Evolutionary conservation across 2,329 filamentous ascomycete species (phyloP).

Genomic region (Cladophialophora immunda): DNA sequence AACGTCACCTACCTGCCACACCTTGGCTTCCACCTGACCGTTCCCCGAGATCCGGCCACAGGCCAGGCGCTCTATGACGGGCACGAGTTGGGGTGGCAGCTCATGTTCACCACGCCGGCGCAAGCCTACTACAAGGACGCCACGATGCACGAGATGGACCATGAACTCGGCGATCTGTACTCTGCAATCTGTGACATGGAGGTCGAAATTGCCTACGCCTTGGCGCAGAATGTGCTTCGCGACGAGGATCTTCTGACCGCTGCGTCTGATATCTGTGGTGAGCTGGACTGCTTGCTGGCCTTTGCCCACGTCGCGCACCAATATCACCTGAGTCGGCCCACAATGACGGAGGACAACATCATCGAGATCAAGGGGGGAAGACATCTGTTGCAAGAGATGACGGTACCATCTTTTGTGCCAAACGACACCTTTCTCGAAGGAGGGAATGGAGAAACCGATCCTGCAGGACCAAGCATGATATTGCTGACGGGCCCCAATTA

Average conservation of each 20-base stretch:
- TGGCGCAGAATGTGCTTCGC: conserved; percentile 75
- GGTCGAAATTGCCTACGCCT: conserved; percentile 83
- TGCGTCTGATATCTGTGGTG: conserved; percentile 83
- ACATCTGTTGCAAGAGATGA: conserved; percentile 86
- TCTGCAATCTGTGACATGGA: conserved; percentile 86
- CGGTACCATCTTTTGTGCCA: conserved; percentile 79
- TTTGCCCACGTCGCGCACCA: conserved; percentile 78
- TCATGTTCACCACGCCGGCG: conserved; percentile 76
- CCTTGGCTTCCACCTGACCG: conserved; percentile 85
- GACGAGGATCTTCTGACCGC: conserved; percentile 71
- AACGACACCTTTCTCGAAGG: conserved; percentile 79
- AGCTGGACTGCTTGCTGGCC: conserved; percentile 83
- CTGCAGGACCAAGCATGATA: conserved; percentile 69
- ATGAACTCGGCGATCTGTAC: conserved; percentile 83
- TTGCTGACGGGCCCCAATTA: conserved; percentile 93
- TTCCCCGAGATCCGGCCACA: conserved; percentile 68
- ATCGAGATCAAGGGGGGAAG: conserved; percentile 78
- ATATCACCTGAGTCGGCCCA: conserved; percentile 75
- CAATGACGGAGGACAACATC: conserved; percentile 73
- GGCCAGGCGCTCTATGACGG: conserved; percentile 72
- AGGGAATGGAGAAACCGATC: conserved; percentile 52
- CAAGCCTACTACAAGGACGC: conserved; percentile 86
- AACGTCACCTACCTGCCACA: conserved; percentile 93
- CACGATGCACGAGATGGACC: conserved; percentile 82
- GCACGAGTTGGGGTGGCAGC: conserved; percentile 74